Conservation (phyloP, 768 basidiomycete genomes). For the Sistotremastrum niveocremeum region DNA sequence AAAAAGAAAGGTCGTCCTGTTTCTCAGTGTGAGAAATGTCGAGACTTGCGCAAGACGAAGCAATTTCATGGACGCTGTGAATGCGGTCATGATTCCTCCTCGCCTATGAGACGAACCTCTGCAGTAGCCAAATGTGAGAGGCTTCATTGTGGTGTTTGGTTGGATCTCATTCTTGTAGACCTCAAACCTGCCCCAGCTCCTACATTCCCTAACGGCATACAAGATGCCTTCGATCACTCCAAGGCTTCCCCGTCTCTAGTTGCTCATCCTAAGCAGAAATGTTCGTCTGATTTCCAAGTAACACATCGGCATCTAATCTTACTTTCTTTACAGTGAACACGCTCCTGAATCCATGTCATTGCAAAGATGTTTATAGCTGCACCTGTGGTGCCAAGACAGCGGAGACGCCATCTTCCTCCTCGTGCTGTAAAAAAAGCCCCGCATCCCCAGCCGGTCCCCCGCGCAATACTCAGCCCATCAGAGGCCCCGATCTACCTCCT, state of each 20-base stretch:
- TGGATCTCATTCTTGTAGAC: no score
- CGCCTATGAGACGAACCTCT: slow-evolving; percentile 3
- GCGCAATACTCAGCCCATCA: slow-evolving; percentile 22
- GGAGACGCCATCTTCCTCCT: slow-evolving; percentile 3
- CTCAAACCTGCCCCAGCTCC: neutral
- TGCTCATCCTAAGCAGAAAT: slow-evolving; percentile 18
- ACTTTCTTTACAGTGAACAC: slow-evolving; percentile 33
- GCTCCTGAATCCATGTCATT: slow-evolving; percentile 51
- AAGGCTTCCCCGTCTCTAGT: slow-evolving; percentile 7
- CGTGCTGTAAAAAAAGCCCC: neutral
- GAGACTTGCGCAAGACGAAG: slow-evolving; percentile 67
- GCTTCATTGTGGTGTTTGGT: no score
- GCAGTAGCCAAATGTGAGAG: neutral
- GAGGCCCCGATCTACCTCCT: slow-evolving; percentile 36
- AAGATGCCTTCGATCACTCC: neutral
- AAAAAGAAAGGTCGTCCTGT: slow-evolving; percentile 89
- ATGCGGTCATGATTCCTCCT: slow-evolving; percentile 31
- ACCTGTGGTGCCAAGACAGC: slow-evolving; percentile 22
- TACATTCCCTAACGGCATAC: neutral
- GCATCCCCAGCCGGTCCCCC: slow-evolving; percentile 19
- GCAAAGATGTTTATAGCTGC: slow-evolving; percentile 42
- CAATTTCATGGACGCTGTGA: slow-evolving; percentile 68
- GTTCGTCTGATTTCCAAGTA: slow-evolving; percentile 21
- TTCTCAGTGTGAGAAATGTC: slow-evolving; percentile 79
- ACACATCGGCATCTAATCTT: slow-evolving; percentile 3